Percentiles rank a stretch among this genome's conserved stretches.
These are phyloP conservation scores for Penicillium arizonense DNA, from an alignment of 495 filamentous ascomycete species.

Conservation along the genomic window DNA sequence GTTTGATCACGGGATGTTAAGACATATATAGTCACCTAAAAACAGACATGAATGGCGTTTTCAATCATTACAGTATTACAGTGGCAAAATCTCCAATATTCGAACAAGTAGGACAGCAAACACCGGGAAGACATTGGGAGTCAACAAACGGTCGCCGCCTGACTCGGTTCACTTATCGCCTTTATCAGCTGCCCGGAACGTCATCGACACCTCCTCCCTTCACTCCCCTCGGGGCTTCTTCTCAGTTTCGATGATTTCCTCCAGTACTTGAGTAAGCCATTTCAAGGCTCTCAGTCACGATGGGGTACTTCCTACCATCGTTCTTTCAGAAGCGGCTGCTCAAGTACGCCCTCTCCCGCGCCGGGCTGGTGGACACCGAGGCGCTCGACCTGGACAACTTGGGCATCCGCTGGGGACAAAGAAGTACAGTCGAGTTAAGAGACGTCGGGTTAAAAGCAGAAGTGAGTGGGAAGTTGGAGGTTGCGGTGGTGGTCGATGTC, in stretches of 20 bases:
- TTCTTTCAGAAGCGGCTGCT: slow-evolving; percentile 80
- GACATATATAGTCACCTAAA: background rate
- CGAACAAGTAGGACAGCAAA: too few relatives aligned
- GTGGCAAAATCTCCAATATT: too few relatives aligned
- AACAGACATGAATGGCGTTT: background rate
- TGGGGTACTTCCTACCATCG: slow-evolving; percentile 65
- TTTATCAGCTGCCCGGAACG: slow-evolving; percentile 33
- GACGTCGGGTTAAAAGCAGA: slow-evolving; percentile 75
- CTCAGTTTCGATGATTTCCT: slow-evolving; percentile 24
- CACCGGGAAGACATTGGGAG: too few relatives aligned
- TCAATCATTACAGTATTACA: too few relatives aligned
- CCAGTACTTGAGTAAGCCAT: slow-evolving; percentile 27
- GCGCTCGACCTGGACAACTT: slow-evolving; percentile 75
- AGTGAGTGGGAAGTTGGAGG: slow-evolving; percentile 42
- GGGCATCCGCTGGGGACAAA: slow-evolving; percentile 73
- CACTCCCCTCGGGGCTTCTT: background rate
- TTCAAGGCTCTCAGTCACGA: slow-evolving; percentile 34
- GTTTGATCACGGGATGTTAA: background rate
- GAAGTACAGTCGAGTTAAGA: slow-evolving; percentile 73
- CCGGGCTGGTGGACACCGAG: slow-evolving; percentile 80
- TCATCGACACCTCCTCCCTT: slow-evolving; percentile 18
- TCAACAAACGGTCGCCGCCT: slow-evolving; percentile 30
- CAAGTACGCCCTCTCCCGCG: slow-evolving; percentile 72
- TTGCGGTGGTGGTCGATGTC: too few relatives aligned
- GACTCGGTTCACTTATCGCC: slow-evolving; percentile 35